These are phyloP conservation scores for Komagataea norvegica DNA, from an alignment of 1,139 yeast species.

Conservation along the genomic window DNA sequence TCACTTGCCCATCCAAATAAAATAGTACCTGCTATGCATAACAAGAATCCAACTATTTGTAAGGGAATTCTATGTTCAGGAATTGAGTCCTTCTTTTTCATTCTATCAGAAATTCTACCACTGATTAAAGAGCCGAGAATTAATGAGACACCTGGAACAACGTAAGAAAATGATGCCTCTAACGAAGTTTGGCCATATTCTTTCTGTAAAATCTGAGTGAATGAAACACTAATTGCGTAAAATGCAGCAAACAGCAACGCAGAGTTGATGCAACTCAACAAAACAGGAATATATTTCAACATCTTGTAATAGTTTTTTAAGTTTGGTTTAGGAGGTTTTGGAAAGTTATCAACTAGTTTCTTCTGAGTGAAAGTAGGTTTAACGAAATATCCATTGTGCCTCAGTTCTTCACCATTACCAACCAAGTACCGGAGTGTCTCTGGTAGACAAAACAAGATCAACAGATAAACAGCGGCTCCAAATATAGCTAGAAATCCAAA, in stretches of 20 bases:
- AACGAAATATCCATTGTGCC: slow-evolving; percentile 27
- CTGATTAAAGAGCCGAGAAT: slow-evolving; percentile 47
- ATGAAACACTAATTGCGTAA: slow-evolving; percentile 51
- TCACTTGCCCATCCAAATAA: slow-evolving; percentile 56
- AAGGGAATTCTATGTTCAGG: slow-evolving; percentile 47
- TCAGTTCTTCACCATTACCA: slow-evolving; percentile 41
- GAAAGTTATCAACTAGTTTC: slow-evolving; percentile 32
- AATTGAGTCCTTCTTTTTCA: slow-evolving; percentile 31
- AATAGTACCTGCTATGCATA: slow-evolving; percentile 43
- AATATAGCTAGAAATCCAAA: slow-evolving; percentile 49
- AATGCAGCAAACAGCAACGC: slow-evolving; percentile 52
- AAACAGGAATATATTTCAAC: slow-evolving; percentile 40
- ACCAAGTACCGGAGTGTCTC: slow-evolving; percentile 53
- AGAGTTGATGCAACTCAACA: slow-evolving; percentile 44
- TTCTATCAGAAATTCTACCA: slow-evolving; percentile 46
- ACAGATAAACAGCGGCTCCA: slow-evolving; percentile 36
- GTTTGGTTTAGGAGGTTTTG: slow-evolving; percentile 47
- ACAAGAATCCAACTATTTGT: slow-evolving; percentile 42
- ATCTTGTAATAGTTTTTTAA: slow-evolving; percentile 36
- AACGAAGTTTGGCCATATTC: slow-evolving; percentile 37
- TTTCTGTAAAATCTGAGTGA: slow-evolving; percentile 37
- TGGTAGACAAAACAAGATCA: slow-evolving; percentile 44
- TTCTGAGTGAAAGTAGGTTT: slow-evolving; percentile 32
- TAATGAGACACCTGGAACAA: slow-evolving; percentile 52
- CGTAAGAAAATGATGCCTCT: slow-evolving; percentile 43